Evolutionary conservation across 805 yeast species (phyloP), one percentile per base, ranked within the genome.

Genomic region (Maudiozyma turicensis): DNA sequence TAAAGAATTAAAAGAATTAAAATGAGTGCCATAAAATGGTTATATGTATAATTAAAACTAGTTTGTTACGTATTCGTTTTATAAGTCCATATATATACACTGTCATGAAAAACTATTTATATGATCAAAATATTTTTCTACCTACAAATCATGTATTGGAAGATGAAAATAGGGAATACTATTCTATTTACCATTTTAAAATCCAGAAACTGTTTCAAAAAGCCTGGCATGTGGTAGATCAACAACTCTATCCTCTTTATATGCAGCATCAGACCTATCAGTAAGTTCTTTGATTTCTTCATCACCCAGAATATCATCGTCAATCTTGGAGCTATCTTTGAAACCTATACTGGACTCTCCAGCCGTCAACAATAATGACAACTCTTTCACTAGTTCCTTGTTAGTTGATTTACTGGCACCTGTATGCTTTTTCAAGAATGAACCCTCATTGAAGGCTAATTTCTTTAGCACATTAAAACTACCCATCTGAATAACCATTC

Each of bases 401-500:
- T 64, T 67, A n/a, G 64, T 64, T 5, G 57, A 50, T 14, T 53
- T 55, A 32, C 52, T 50, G 13, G 49, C 44, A 11, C 58, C 52
- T 26, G 58, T 50, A 46, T 52, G 37, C 53, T 52, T 49, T 47
- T 55, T 54, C 48, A 56, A 45, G 46, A 58, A 50, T 15, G 64
- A 56, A 50, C 69, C 53, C 51, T 65, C 60, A 47, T 58, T 61
- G 33, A 61, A 57, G 9, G 72, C 68, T 42, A 68, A 58, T 47
- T 66, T 69, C 40, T 60, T 65, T 50, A 73, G 64, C 35, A 71
- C 71, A 52, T 74, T 75, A 58, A 79, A 80, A 37, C 72, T 68
- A 3, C 89, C 89, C 69, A 77, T 62, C 56, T 81, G 83, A 48
- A 84, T 84, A 28, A 88, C 87, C 58, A 86, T 64, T 58, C 78